A percentile compares a stretch with the other conserved stretches of the same genome.
These are phyloP conservation scores for Elsinoe fawcettii DNA, from an alignment of 2,329 filamentous ascomycete species.

Conservation along the genomic window DNA sequence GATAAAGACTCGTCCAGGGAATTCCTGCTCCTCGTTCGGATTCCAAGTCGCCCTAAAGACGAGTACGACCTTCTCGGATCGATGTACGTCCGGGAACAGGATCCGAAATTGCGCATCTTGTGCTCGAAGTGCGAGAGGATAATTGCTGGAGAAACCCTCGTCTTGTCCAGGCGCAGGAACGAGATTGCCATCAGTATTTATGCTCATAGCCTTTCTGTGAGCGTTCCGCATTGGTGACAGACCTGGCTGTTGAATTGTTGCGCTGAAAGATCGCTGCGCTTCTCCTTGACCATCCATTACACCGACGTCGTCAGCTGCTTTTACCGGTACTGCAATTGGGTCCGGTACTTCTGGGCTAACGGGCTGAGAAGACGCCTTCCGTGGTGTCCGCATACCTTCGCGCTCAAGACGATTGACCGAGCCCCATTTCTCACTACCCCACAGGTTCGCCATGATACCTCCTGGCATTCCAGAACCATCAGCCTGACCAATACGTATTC, in stretches of 20 bases:
- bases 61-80: constrained; percentile 74
- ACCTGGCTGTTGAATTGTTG: constrained; percentile 11
- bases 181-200: constrained; percentile 34
- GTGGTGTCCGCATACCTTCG: constrained; percentile 37
- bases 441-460: constrained; percentile 84
- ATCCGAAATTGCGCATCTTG: constrained; percentile 92
- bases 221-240: constrained; percentile 21
- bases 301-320: constrained; percentile 26
- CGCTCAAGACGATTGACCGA: constrained; percentile 55
- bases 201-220: constrained; percentile 51
- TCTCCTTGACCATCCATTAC: constrained; percentile 25
- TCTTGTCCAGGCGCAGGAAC: constrained; percentile 23
- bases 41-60: constrained; percentile 93
- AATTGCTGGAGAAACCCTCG: constrained; percentile 62
- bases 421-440: constrained; percentile 82
- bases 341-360: constrained; percentile 17
- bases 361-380: constrained; percentile 21
- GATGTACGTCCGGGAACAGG: constrained; percentile 72
- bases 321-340: constrained; percentile 11
- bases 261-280: constrained; percentile 17
- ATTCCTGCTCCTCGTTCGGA: constrained; percentile 64
- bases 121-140: constrained; percentile 62
- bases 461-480: constrained; percentile 67
- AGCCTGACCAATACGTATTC: constrained; percentile 50
- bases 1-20: constrained; percentile 79